Conservation (phyloP, 352 stramenopile genomes). For the Phytophthora sp. region DNA sequence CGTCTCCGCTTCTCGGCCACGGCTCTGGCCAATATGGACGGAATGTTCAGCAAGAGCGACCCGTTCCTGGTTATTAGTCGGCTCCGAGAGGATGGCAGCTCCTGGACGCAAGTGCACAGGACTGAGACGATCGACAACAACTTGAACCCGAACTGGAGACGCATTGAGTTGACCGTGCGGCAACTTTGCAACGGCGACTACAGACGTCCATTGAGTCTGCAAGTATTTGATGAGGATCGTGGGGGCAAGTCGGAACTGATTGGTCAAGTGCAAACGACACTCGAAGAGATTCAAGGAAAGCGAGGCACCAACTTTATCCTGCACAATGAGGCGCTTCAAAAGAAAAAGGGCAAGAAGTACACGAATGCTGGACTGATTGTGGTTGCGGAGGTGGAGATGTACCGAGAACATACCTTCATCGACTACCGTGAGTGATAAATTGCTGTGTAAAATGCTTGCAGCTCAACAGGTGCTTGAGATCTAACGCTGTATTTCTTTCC, state of each 20-base stretch:
- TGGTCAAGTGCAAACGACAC: constrained; percentile 59
- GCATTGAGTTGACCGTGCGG: constrained; percentile 62
- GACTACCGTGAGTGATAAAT: constrained; percentile 53
- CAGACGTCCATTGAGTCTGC: constrained; percentile 65
- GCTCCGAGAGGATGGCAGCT: constrained; percentile 56
- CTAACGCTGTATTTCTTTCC: constrained; percentile 14
- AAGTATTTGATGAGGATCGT: constrained; percentile 86
- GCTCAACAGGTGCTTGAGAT: neutral
- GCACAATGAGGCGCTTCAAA: constrained; percentile 59
- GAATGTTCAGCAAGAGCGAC: constrained; percentile 71
- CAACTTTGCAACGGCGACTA: constrained; percentile 83
- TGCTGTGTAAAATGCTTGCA: neutral
- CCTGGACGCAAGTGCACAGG: constrained; percentile 65
- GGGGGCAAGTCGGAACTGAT: constrained; percentile 75
- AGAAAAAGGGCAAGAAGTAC: constrained; percentile 79
- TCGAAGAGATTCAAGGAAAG: constrained; percentile 67
- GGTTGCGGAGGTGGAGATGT: constrained; percentile 45
- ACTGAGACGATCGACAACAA: constrained; percentile 79
- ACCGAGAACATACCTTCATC: constrained; percentile 58
- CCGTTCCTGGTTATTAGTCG: constrained; percentile 66
- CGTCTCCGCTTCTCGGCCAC: constrained; percentile 55
- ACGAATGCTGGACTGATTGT: constrained; percentile 63
- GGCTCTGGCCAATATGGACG: constrained; percentile 67
- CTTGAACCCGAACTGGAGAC: constrained; percentile 70
- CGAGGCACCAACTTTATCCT: constrained; percentile 58